Evolutionary conservation across 495 filamentous ascomycete genomes (phyloP).

Genomic region (Schizothecium vesticola): DNA sequence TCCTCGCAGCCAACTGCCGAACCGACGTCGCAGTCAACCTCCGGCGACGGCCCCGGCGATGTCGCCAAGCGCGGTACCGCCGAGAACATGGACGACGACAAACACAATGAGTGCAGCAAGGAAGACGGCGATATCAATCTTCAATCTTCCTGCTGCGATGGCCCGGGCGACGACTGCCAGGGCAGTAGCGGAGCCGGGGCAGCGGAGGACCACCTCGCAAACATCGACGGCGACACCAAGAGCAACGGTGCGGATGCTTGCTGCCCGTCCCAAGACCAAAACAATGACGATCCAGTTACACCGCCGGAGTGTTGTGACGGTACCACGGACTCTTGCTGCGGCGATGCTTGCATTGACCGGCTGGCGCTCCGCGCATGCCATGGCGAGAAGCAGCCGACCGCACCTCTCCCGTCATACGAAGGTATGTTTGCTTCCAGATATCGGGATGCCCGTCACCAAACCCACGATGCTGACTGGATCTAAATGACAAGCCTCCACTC

Average conservation of each 20-base stretch:
- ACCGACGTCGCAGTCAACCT: not conserved
- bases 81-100: not conserved
- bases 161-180: not conserved
- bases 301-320: slow-evolving; percentile 31
- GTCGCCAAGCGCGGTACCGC: not conserved
- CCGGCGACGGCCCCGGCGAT: not conserved
- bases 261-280: slow-evolving; percentile 1
- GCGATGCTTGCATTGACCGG: slow-evolving; percentile 44
- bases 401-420: not conserved
- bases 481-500: not conserved
- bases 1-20: not conserved
- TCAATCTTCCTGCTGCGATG: not conserved
- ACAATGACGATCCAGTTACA: slow-evolving; percentile 6
- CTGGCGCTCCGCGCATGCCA: slow-evolving; percentile 39
- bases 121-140: not conserved
- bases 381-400: slow-evolving; percentile 9
- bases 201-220: not conserved
- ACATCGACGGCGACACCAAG: not conserved
- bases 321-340: slow-evolving; percentile 29
- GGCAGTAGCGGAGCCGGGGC: not conserved
- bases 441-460: not conserved
- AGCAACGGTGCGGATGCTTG: not conserved
- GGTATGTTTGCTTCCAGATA: slow-evolving; percentile 2
- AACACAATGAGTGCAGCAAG: not conserved
- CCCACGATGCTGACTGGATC: not conserved